Conservation (phyloP, 2,329 filamentous ascomycete genomes). For the Zalaria obscura region DNA sequence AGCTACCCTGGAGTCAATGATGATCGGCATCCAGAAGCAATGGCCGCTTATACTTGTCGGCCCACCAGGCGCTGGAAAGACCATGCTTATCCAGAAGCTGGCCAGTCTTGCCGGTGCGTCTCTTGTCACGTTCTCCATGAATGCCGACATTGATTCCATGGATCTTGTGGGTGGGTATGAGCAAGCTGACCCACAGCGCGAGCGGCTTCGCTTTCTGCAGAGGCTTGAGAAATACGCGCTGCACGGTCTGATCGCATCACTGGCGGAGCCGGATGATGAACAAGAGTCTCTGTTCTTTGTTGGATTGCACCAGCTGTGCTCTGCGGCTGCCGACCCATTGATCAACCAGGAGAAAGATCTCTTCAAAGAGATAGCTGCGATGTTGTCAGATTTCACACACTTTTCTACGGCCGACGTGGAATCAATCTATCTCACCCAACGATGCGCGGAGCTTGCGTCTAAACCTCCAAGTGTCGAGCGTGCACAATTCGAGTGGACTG, state of each 20-base stretch:
- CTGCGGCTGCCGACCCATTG: no score
- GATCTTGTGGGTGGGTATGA: constrained; percentile 95
- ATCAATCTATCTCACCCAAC: background rate
- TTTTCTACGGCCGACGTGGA: no score
- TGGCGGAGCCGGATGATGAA: background rate
- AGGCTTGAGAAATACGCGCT: constrained; percentile 23
- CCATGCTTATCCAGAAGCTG: constrained; percentile 61
- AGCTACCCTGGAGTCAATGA: constrained; percentile 66
- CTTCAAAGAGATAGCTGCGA: no score
- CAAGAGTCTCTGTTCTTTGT: background rate
- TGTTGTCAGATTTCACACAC: no score
- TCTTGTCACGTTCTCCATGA: constrained; percentile 74
- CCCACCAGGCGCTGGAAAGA: constrained; percentile 75
- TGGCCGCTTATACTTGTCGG: constrained; percentile 86
- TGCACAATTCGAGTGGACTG: constrained; percentile 88
- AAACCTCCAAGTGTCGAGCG: constrained; percentile 47
- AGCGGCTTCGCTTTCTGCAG: constrained; percentile 47
- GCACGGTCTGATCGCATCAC: background rate
- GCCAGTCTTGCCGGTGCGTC: constrained; percentile 65
- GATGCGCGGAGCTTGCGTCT: constrained; percentile 28
- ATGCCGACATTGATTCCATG: constrained; percentile 91
- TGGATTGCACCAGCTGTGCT: no score
- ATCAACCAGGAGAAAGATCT: no score
- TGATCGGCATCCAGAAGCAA: constrained; percentile 73
- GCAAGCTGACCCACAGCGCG: constrained; percentile 70